Evolutionary conservation across 2,329 filamentous ascomycete genomes (phyloP).

Genomic region (Albifimbria verrucaria): DNA sequence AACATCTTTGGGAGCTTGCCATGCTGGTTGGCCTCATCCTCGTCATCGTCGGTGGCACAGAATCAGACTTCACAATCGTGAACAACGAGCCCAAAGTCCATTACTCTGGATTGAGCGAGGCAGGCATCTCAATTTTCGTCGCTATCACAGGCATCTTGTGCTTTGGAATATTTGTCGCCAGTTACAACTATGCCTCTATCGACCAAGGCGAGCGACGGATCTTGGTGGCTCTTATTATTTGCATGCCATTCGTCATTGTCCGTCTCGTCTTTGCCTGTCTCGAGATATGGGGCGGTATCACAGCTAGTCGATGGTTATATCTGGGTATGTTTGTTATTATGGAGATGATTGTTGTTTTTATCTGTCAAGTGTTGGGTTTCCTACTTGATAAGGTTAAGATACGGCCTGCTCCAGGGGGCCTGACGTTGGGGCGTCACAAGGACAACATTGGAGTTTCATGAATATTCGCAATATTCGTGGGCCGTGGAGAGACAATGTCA

Average conservation of each 20-base stretch:
- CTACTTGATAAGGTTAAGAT: slow-evolving; percentile 18
- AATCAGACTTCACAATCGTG: slow-evolving; percentile 10
- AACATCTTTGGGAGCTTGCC: slow-evolving; percentile 36
- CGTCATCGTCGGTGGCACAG: slow-evolving; percentile 27
- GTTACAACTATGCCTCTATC: slow-evolving; percentile 34
- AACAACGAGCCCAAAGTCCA: slow-evolving; percentile 18
- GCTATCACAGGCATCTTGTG: slow-evolving; percentile 37
- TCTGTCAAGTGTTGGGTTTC: slow-evolving; percentile 27
- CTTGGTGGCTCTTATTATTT: slow-evolving; percentile 37
- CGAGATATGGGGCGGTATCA: slow-evolving; percentile 22
- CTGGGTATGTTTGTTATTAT: slow-evolving; percentile 28
- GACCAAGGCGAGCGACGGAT: slow-evolving; percentile 52
- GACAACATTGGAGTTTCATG: too few species aligned
- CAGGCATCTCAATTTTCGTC: slow-evolving; percentile 25
- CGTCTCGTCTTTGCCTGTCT: slow-evolving; percentile 27
- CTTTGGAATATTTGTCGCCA: slow-evolving; percentile 34
- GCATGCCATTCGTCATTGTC: slow-evolving; percentile 30
- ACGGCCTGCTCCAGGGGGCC: too few species aligned
- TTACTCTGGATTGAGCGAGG: slow-evolving; percentile 23
- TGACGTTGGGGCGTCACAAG: too few species aligned
- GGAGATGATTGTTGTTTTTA: slow-evolving; percentile 28
- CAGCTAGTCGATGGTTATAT: slow-evolving; percentile 25
- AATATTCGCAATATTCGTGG: too few species aligned
- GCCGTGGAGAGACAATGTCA: too few species aligned
- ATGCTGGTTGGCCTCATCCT: slow-evolving; percentile 36